Percentiles rank a stretch among this genome's conserved stretches.
phyloP scores from a whole-genome alignment of 225 moss, liverwort and hornwort species.

The Takakia lepidozioides region DNA sequence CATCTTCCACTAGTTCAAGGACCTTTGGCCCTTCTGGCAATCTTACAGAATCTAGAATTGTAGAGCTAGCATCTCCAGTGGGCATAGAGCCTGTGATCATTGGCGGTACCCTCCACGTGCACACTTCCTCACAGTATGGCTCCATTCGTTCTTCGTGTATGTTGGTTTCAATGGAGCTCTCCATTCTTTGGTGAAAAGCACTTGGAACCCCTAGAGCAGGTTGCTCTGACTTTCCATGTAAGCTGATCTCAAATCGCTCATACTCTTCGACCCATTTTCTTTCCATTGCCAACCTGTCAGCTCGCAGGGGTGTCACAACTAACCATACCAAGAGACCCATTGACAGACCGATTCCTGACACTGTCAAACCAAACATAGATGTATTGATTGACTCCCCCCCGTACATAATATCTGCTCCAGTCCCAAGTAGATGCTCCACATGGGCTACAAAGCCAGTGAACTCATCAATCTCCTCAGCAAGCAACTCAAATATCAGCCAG shows the following conservation, averaged over 20 bases:
- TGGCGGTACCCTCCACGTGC: conserved; percentile 15
- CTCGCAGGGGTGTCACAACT: conserved; percentile 37
- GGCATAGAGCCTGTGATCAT: conserved; percentile 10
- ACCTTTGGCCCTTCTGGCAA: conserved; percentile 12
- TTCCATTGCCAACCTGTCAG: conserved; percentile 41
- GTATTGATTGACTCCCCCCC: conserved; percentile 35
- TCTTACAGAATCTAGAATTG: conserved; percentile 7
- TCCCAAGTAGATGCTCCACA: conserved; percentile 33
- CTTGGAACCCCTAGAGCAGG: no score
- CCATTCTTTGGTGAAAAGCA: no score
- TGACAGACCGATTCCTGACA: conserved; percentile 23
- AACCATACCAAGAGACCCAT: conserved; percentile 37
- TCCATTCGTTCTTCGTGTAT: no score
- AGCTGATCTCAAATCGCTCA: conserved; percentile 21
- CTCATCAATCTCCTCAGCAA: conserved; percentile 73
- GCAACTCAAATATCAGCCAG: conserved; percentile 70
- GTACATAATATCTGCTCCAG: conserved; percentile 29
- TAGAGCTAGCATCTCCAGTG: conserved; percentile 17
- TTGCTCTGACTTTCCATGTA: no score
- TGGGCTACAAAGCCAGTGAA: conserved; percentile 48
- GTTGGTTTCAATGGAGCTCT: no score
- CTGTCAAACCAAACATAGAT: conserved; percentile 24
- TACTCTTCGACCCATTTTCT: conserved; percentile 46
- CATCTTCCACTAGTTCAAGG: background rate
- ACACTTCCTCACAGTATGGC: conserved; percentile 11